These are phyloP conservation scores for Daedaleopsis sinensis DNA, from an alignment of 768 basidiomycete genomes.

Conservation along the genomic window DNA sequence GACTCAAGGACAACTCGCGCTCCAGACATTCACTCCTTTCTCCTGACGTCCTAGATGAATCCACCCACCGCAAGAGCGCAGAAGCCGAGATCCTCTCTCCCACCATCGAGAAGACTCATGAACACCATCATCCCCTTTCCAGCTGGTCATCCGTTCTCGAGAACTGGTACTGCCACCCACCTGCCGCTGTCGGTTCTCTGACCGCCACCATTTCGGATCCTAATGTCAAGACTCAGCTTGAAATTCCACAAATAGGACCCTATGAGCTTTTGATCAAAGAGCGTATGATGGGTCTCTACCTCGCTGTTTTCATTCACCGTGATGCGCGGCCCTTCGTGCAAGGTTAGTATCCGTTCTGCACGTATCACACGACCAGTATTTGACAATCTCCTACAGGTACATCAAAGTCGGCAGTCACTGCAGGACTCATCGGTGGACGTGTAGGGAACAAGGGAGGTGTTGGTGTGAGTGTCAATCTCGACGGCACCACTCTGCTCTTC, in stretches of 20 bases:
- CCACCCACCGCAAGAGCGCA: conserved; percentile 16
- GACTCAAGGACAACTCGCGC: conserved; percentile 45
- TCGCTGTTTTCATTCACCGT: conserved; percentile 74
- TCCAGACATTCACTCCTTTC: conserved; percentile 9
- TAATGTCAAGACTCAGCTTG: conserved; percentile 11
- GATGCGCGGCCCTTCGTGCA: conserved; percentile 65
- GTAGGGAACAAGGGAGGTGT: conserved; percentile 94
- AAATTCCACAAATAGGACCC: conserved; percentile 54
- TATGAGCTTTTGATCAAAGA: conserved; percentile 89
- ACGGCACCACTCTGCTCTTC: conserved; percentile 83
- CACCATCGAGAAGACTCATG: conserved; percentile 18
- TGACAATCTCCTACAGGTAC: conserved; percentile 47
- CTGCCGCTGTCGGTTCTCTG: conserved; percentile 3
- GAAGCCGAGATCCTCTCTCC: conserved; percentile 15
- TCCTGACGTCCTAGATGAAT: conserved; percentile 33
- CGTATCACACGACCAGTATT: not conserved
- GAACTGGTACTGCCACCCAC: conserved; percentile 61
- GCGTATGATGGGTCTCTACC: conserved; percentile 87
- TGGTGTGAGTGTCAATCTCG: conserved; percentile 85
- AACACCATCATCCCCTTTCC: conserved; percentile 31
- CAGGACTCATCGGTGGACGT: conserved; percentile 88
- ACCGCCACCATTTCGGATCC: conserved; percentile 2
- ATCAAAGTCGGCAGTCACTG: conserved; percentile 82
- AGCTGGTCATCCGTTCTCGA: conserved; percentile 82
- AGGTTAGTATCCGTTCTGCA: conserved; percentile 42